These are phyloP conservation scores for Abrus pulchellus DNA, from an alignment of 306 rosid species.

Conservation along the genomic window DNA sequence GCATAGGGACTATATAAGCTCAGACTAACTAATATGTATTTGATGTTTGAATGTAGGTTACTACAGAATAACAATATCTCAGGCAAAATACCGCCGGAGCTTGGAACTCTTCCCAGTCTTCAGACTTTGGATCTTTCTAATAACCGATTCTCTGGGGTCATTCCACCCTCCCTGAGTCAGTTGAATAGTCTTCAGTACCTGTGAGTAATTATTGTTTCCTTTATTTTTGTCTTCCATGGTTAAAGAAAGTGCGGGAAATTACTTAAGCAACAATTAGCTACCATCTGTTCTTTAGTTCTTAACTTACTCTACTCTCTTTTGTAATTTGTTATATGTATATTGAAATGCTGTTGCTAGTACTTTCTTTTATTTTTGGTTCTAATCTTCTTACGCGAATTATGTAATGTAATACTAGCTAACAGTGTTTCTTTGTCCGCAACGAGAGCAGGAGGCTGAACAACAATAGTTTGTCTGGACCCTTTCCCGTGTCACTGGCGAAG, in stretches of 20 bases:
- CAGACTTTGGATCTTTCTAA: constrained; percentile 94
- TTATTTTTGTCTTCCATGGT: constrained; percentile 40
- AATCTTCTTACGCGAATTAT: constrained; percentile 5
- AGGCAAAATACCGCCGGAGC: constrained; percentile 77
- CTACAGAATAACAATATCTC: constrained; percentile 94
- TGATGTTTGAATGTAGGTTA: constrained; percentile 58
- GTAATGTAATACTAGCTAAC: not conserved
- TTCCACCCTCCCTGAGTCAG: constrained; percentile 75
- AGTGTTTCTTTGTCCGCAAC: constrained; percentile 50
- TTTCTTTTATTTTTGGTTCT: not conserved
- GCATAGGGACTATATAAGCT: not conserved
- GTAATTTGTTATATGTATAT: constrained; percentile 6
- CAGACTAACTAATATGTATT: not conserved
- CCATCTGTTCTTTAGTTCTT: constrained; percentile 23
- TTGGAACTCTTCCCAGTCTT: constrained; percentile 75
- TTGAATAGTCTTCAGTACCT: constrained; percentile 74
- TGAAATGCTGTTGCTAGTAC: constrained; percentile 14
- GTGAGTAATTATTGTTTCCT: constrained; percentile 59
- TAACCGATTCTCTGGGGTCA: constrained; percentile 70
- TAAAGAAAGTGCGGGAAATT: constrained; percentile 49
- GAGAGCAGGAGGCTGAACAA: constrained; percentile 93
- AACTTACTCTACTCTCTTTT: constrained; percentile 2
- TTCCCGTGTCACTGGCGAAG: constrained; percentile 81
- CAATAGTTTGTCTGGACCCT: constrained; percentile 88
- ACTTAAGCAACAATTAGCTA: constrained; percentile 26